Base-by-base conservation (phyloP, 108 stramenopile species). In the Ochromonas danica region DNA sequence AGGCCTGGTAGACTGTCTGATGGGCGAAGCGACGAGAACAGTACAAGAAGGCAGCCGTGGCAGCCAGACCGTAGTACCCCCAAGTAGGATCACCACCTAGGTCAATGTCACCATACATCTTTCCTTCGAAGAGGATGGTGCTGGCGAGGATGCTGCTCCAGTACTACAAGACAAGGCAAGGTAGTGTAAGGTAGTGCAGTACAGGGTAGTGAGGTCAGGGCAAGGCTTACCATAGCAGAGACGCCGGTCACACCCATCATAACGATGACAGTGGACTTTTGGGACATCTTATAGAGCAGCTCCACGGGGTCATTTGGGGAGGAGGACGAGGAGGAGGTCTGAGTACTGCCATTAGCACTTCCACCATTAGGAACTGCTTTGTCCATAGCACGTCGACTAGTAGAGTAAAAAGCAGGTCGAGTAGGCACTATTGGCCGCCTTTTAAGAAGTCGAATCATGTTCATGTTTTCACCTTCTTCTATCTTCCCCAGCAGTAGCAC, bases 81-180 rank as follows among this genome's bases (percentile, higher is more conserved):
- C 63, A 67, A 6, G 25, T 35, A 14, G 63, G 63, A 36, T 67
- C 31, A 67, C 63, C 63, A 67, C 14, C 63, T 6, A 67, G 63
- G 30, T 22, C 17, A 25, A 67, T 67, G 45, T 51, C 45, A 14
- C 22, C 22, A 51, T 51, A 51, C 45, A 51, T 51, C 6, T 14
- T 51, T 28, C 63, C 63, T 22, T 57, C 22, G 22, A 17, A 57
- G 17, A 10, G 22, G 51, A 17, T 17, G 51, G 10, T 10, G 51
- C 22, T 57, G 17, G 22, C 17, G 17, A 57, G 22, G 51, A 57
- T 57, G 22, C 51, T 57, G 22, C 17, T 17, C 51, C 51, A 57
- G 51, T 57, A 57, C 51, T 57, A 57, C 17, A 57, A 10, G 51
- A 57, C 10, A 22, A 57, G 51, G 51, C 51, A 57, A 22, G 17